Evolutionary conservation across 495 filamentous ascomycete species (phyloP), one percentile per base, ranked within the genome.

Genomic region (Trichoderma orchidacearum): DNA sequence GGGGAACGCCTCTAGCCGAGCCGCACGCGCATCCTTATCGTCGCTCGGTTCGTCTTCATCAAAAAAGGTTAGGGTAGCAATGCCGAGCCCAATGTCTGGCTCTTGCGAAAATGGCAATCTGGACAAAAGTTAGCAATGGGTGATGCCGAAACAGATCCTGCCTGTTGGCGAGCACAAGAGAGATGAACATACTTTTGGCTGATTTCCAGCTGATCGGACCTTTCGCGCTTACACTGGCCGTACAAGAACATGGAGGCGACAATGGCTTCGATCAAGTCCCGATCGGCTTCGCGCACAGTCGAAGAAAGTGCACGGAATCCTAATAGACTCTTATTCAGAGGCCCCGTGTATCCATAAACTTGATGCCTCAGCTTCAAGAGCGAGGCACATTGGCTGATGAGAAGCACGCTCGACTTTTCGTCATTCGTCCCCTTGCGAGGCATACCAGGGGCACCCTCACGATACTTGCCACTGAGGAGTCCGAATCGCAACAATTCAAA

Each of bases 11-110:
- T 69, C 61, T 50, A 73, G 81, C 66, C 84, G 83, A 8, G 68
- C 64, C 57, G 80, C 82, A 35, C 84, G 82, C 54, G 79, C 77
- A 11, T 80, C 76, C 11, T 80, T 73, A 5, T 80, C 78, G 27
- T 85, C 82, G 9, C 77, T 72, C 5, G 81, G 79, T 41, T 82
- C 70, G 27, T 79, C 72, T 54, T 96, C 92, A 63, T 99, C 94
- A 21, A 99, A 79, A 67, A 94, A 92, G 5, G 87, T 90, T 68
- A 94, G 90, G 25, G 93, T 87, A 3, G 90, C 90, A 63, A 97
- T 93, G 17, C 89, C 91, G 29, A 94, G 76, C 34, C 83, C 87
- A 38, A 89, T 86, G 61, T 94, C 89, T 41, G 87, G 85, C 62
- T 93, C 86, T 15, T 81, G 77, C 57, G 86, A 81, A 64, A 99